phyloP scores from a whole-genome alignment of 305 asterid genomes.

The Petunia hybrid region DNA sequence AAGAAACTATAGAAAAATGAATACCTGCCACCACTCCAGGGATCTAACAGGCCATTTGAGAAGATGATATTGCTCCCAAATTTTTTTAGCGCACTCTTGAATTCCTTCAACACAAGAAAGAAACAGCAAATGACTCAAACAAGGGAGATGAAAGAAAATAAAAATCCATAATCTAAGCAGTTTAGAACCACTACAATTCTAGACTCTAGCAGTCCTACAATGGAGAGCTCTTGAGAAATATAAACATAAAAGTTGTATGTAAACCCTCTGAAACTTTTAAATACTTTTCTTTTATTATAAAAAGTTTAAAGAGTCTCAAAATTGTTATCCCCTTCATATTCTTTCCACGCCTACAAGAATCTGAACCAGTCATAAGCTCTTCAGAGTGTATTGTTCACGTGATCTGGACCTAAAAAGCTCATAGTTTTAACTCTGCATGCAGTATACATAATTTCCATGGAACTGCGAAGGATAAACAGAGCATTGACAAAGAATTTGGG shows the following conservation, averaged over 20 bases:
- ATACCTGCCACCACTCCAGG: constrained; percentile 99
- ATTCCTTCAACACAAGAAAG: constrained; percentile 53
- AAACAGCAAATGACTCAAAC: constrained; percentile 26
- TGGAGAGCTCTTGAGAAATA: background rate
- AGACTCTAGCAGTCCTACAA: background rate
- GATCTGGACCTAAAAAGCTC: constrained; percentile 17
- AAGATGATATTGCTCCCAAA: constrained; percentile 95
- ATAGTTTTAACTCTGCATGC: constrained; percentile 7
- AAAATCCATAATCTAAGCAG: background rate
- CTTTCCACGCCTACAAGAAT: no score
- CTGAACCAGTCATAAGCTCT: no score
- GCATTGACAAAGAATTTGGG: background rate
- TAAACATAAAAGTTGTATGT: background rate
- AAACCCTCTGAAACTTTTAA: background rate
- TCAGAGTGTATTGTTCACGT: no score
- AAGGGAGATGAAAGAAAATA: background rate
- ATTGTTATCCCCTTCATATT: no score
- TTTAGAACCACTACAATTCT: background rate
- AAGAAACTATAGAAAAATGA: constrained; percentile 4
- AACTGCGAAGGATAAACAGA: background rate
- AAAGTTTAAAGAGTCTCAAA: background rate
- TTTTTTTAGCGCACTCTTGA: constrained; percentile 57
- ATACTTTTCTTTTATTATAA: background rate
- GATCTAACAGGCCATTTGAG: constrained; percentile 91
- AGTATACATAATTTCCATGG: background rate